Evolutionary conservation across 2,329 filamentous ascomycete species (phyloP).

Genomic region (Neonectria punicea): DNA sequence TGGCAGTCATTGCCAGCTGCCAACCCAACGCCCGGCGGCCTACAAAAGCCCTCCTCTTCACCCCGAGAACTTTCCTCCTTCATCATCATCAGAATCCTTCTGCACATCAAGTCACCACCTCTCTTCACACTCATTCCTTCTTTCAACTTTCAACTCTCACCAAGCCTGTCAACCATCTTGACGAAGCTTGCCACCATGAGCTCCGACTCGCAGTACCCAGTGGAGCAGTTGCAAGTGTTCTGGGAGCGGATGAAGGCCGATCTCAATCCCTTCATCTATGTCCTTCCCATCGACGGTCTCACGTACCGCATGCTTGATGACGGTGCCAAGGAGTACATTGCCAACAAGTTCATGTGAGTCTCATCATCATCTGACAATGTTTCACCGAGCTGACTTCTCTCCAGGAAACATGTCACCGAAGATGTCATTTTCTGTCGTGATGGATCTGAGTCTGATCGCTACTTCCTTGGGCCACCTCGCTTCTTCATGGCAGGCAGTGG

Average conservation of each 20-base stretch:
- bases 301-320: slow-evolving; percentile 34
- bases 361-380: neutral
- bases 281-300: slow-evolving; percentile 29
- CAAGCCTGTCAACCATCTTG: neutral
- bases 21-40: neutral
- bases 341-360: slow-evolving; percentile 41
- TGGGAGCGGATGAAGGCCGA: slow-evolving; percentile 31
- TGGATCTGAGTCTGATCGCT: slow-evolving; percentile 39
- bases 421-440: slow-evolving; percentile 42
- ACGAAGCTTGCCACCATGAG: neutral
- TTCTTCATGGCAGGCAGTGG: slow-evolving; percentile 36
- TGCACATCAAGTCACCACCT: no score
- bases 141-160: neutral
- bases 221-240: slow-evolving; percentile 24
- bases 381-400: slow-evolving; percentile 12
- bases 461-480: slow-evolving; percentile 42
- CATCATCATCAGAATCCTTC: neutral
- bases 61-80: neutral
- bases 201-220: slow-evolving; percentile 1
- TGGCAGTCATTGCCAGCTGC: neutral
- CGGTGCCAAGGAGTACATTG: slow-evolving; percentile 35
- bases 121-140: neutral
- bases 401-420: slow-evolving; percentile 32
- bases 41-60: slow-evolving; percentile 21
- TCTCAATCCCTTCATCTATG: slow-evolving; percentile 20